These are phyloP conservation scores for Coniosporium tulheliwenetii DNA, from an alignment of 2,329 filamentous ascomycete species.

Conservation along the genomic window DNA sequence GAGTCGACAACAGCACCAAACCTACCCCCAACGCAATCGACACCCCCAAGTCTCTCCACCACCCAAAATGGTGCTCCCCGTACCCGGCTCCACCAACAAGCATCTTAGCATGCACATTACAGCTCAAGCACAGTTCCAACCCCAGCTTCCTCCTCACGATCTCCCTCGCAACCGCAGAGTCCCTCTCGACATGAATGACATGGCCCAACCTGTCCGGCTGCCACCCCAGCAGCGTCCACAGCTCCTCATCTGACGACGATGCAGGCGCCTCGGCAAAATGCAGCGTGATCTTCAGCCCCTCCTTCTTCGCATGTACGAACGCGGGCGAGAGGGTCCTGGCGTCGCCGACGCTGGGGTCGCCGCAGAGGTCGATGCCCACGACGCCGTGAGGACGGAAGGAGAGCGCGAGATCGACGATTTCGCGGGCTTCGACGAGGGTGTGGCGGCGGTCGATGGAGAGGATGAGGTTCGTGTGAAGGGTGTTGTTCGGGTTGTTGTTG, in stretches of 20 bases:
- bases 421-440: constrained; percentile 39
- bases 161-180: too few species aligned
- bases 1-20: too few species aligned
- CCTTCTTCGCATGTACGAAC: constrained; percentile 39
- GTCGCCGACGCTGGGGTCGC: constrained; percentile 51
- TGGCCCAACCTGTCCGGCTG: constrained; percentile 57
- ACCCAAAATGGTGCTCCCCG: too few species aligned
- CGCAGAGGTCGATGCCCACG: constrained; percentile 65
- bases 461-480: constrained; percentile 50
- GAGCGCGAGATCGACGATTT: constrained; percentile 48
- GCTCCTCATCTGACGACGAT: constrained; percentile 42
- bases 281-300: constrained; percentile 49
- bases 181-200: constrained; percentile 49
- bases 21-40: too few species aligned
- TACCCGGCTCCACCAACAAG: too few species aligned
- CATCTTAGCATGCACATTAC: too few species aligned
- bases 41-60: too few species aligned
- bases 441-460: constrained; percentile 60
- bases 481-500: constrained; percentile 17
- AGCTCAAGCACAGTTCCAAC: too few species aligned
- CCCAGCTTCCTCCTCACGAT: too few species aligned
- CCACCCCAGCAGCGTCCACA: constrained; percentile 49
- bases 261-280: constrained; percentile 60
- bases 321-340: constrained; percentile 43
- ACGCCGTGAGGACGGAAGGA: constrained; percentile 39